Percentiles rank a stretch among this genome's conserved stretches.
These are phyloP conservation scores for Tetracentron sinense DNA, from an alignment of 164 flowering plant species.

Conservation along the genomic window DNA sequence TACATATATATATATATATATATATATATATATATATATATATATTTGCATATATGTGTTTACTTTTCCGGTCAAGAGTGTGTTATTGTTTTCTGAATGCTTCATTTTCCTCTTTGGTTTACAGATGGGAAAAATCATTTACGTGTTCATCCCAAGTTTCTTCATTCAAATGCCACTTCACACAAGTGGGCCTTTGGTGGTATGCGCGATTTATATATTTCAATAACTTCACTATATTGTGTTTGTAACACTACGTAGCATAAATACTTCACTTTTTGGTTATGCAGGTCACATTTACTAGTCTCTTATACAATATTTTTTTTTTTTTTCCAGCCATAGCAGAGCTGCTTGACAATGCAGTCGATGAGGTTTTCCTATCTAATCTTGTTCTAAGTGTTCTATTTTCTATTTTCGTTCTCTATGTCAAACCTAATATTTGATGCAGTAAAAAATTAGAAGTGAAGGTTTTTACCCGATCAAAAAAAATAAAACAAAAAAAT, in stretches of 20 bases:
- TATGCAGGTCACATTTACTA: background rate
- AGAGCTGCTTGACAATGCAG: slow-evolving; percentile 89
- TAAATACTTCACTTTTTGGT: background rate
- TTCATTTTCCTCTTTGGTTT: slow-evolving; percentile 5
- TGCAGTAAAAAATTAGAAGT: too few species aligned
- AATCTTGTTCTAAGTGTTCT: background rate
- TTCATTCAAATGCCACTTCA: slow-evolving; percentile 96
- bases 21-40: too few species aligned
- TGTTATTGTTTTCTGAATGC: background rate
- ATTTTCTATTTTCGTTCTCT: background rate
- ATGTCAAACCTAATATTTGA: background rate
- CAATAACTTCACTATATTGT: background rate
- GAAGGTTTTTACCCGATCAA: too few species aligned
- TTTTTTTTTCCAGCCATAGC: slow-evolving; percentile 55
- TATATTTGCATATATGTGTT: too few species aligned
- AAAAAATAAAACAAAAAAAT: too few species aligned
- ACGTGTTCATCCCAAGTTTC: slow-evolving; percentile 87
- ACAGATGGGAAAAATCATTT: slow-evolving; percentile 64
- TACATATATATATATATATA: too few species aligned
- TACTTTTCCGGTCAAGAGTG: background rate
- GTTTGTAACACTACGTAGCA: background rate
- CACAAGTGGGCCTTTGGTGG: slow-evolving; percentile 98
- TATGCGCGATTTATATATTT: slow-evolving; percentile 22
- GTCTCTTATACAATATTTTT: background rate
- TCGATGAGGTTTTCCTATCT: slow-evolving; percentile 73